Evolutionary conservation across 306 rosid species (phyloP), one percentile per base, ranked within the genome.

Genomic region (Lathyrus oleraceus): DNA sequence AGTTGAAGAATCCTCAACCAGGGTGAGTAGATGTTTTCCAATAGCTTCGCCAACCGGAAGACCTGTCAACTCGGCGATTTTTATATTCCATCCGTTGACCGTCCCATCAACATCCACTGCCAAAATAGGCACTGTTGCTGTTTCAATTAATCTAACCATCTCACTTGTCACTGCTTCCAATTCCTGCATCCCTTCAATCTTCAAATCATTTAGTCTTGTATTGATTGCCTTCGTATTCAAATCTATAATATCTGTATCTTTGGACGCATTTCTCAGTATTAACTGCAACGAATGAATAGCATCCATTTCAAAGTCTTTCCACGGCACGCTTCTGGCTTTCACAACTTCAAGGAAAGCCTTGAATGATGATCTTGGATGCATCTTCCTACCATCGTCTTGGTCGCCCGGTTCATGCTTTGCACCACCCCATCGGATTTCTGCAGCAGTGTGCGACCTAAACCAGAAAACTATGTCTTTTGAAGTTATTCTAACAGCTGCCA

Each of bases 331-430:
- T 78, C 96, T 87, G 58, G 76, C 48, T 79, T 79, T 89, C 69
- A 88, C 97, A 54, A 94, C 99, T 73, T 94, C 91, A 72, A 94
- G 97, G 82, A 94, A 94, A 77, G 99, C 99, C 78, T 88, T 91
- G 81, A 94, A 94, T 14, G 99, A 94, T 15, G 99, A 91, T 74
- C 99, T 82, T 19, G 99, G 99, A 82, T 94, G 97, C 99, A 94
- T 91, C 85, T 56, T 94, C 70, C 81, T 81, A 38, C 87, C 78
- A 62, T 88, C 89, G 67, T 91, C 99, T 77, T 69, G 81, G 72
- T 94, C 92, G 73, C 91, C 89, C 43, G 82, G 81, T 44, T 86
- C 92, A 75, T 94, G 97, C 85, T 91, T 94, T 16, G 97, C 99
- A 68, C 98, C 97, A 67, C 95, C 97, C 98, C 98, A 94, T 60